Evolutionary conservation across 208 protist species (phyloP).

Genomic region (Trypanosoma lewisi): DNA sequence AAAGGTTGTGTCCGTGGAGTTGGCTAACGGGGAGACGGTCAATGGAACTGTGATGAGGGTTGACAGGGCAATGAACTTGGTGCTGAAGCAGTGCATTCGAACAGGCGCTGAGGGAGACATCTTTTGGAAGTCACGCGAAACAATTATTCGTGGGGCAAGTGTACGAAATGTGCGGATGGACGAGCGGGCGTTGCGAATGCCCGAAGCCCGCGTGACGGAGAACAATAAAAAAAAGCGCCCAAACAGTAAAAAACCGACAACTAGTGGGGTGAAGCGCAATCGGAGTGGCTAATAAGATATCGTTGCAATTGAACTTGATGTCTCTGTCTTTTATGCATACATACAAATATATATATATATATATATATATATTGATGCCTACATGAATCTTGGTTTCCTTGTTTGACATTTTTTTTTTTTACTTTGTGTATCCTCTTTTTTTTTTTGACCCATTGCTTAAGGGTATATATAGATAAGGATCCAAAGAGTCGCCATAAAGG

Average conservation of each 20-base stretch:
- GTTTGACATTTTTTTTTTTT: background rate
- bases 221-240: slow-evolving; percentile 15
- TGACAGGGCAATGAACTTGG: slow-evolving; percentile 82
- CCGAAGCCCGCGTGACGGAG: background rate
- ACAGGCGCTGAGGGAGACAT: slow-evolving; percentile 54
- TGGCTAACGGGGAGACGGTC: slow-evolving; percentile 64
- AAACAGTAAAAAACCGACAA: slow-evolving; percentile 11
- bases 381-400: background rate
- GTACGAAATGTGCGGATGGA: slow-evolving; percentile 81
- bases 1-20: slow-evolving; percentile 77
- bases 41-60: slow-evolving; percentile 80
- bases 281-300: background rate
- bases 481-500: background rate
- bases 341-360: slow-evolving; percentile 4
- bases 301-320: no score
- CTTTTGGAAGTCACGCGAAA: slow-evolving; percentile 73
- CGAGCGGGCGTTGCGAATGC: slow-evolving; percentile 42
- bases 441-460: slow-evolving; percentile 16
- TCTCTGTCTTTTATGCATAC: background rate
- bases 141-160: slow-evolving; percentile 69
- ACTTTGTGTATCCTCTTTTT: slow-evolving; percentile 13
- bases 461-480: background rate
- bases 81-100: slow-evolving; percentile 74
- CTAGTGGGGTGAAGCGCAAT: slow-evolving; percentile 15
- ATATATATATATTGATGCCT: background rate